Evolutionary conservation across 1,139 yeast species (phyloP), one percentile per base, ranked within the genome.

Genomic region (Taphrina deformans): DNA sequence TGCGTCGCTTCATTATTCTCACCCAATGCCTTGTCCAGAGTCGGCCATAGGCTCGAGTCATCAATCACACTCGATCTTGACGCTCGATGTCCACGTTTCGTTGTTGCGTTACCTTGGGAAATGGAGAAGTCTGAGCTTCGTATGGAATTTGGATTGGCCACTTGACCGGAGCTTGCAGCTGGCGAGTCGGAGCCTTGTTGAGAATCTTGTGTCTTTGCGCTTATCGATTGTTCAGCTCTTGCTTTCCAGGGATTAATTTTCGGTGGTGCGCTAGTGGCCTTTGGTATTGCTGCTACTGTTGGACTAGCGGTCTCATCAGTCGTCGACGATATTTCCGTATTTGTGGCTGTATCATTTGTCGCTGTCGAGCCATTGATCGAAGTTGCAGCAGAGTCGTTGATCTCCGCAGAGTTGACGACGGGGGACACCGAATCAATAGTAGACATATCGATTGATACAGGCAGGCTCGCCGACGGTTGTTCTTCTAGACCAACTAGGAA

Each of bases 41-140:
- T 62, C 14, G 67, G 67, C 67, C 67, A 65, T 10, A 61, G 55
- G 26, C 52, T 33, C n/a, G 58, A 26, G 35, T 65, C 67, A 4
- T 61, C 65, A 10, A 53, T 45, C 24, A 27, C 53, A 7, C 67
- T 55, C 16, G 66, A 62, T 44, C 31, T 62, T 55, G 59, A 55
- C 45, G 14, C 38, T 7, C 35, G 35, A 26, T 53, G 58, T 14
- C 41, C 40, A 21, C 35, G 45, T 23, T 38, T 29, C 2, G 18
- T 14, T 5, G 18, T 9, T 24, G 18, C 48, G 33, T 10, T 24
- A 35, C 12, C 35, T 21, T 45, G 44, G 10, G 44, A 12, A 26
- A 14, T 21, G 6, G 29, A 14, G n/a, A 9, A 12, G 5, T 44
- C 50, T 10, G 50, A 16, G 27, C 14, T 24, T 44, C 50, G 50